Evolutionary conservation across 768 basidiomycete species (phyloP), one percentile per base, ranked within the genome.

Genomic region (Naganishia vaughanmartiniae): DNA sequence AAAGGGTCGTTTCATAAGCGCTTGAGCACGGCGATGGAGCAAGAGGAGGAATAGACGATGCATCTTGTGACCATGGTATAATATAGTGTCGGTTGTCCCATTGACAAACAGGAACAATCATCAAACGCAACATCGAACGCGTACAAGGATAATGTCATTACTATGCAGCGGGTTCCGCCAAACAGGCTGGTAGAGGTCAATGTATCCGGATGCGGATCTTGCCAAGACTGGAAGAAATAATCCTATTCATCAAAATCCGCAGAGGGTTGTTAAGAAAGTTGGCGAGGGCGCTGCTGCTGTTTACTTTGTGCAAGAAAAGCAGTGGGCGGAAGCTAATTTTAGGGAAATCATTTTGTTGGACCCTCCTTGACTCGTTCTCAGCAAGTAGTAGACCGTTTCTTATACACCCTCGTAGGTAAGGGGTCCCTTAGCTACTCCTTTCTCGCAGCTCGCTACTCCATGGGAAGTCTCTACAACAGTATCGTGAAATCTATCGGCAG

Each of bases 11-110:
- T 11, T n/a, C 39, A 19, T 7, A 63, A 63, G 42, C 36, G 60
- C 3, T 21, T 63, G 39, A 63, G 60, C 19, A 63, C 60, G 39
- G 34, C 60, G 21, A 63, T 63, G 30, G 60, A 63, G 60, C 60
- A 63, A 26, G 60, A 63, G 17, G 60, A 63, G 60, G 34, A 36
- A 12, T 21, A 58, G 4, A 21, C 28, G 19, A 15, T n/a, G n/a
- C n/a, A n/a, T n/a, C n/a, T 36, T 36, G 34, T 4, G 34, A 5
- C 34, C 42, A 42, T 9, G 2, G 17, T 15, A 11, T 9, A 9
- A 42, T 42, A 15, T 15, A 42, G n/a, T 42, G 42, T 42, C 7
- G 9, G 42, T 42, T 15, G 42, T n/a, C n/a, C n/a, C n/a, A n/a
- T n/a, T n/a, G n/a, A n/a, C n/a, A n/a, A n/a, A n/a, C n/a, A n/a